These are phyloP conservation scores for Auriscalpium orientale DNA, from an alignment of 768 basidiomycete species.

Conservation along the genomic window DNA sequence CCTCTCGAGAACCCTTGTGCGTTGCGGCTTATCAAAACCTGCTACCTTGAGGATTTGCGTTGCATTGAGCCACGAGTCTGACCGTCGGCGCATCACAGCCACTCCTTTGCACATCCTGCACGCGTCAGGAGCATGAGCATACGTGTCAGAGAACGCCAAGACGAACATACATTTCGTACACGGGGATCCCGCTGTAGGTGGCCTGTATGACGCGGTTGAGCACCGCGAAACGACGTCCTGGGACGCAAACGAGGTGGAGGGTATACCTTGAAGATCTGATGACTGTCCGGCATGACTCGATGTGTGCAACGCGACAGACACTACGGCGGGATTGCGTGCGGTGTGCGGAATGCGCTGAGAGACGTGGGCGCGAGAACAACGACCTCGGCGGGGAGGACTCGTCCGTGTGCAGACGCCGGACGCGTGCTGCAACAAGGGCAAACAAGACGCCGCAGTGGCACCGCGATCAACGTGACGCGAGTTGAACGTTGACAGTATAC, in stretches of 20 bases:
- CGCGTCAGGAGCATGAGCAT: constrained; percentile 31
- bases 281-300: constrained; percentile 55
- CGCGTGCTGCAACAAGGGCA: constrained; percentile 35
- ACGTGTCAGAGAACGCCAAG: constrained; percentile 20
- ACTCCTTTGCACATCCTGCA: constrained; percentile 88
- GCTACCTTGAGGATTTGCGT: constrained; percentile 99
- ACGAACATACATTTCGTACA: constrained; percentile 77
- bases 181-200: constrained; percentile 88
- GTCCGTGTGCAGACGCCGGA: constrained; percentile 16
- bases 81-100: constrained; percentile 94
- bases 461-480: neutral
- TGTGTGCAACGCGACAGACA: constrained; percentile 8
- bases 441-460: constrained; percentile 23
- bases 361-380: constrained; percentile 15
- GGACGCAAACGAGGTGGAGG: constrained; percentile 3
- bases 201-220: constrained; percentile 41
- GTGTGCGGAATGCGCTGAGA: constrained; percentile 3
- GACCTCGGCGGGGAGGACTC: constrained; percentile 2
- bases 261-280: constrained; percentile 81
- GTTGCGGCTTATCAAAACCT: constrained; percentile 97
- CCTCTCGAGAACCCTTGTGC: constrained; percentile 93
- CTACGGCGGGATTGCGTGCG: constrained; percentile 6
- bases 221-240: constrained; percentile 12
- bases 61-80: constrained; percentile 98
- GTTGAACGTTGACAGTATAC: neutral